phyloP scores from a whole-genome alignment of 1,284 basidiomycete species.

The Moniliella sp. region DNA sequence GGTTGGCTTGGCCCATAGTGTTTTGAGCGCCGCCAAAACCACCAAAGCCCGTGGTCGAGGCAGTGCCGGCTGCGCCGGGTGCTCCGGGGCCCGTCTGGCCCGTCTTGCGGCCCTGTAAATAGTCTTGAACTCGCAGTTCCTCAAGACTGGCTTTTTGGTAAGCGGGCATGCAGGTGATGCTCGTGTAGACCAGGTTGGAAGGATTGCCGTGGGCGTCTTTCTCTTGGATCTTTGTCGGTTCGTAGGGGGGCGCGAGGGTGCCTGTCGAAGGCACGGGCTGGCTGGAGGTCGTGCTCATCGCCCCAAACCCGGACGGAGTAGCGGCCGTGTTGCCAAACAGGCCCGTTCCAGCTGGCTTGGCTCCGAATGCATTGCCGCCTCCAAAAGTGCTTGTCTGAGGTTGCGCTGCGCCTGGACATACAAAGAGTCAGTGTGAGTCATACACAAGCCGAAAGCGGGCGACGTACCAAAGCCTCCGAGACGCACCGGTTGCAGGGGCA shows the following conservation, averaged over 20 bases:
- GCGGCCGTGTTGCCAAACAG: neutral
- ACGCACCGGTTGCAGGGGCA: neutral
- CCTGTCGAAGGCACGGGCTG: constrained; percentile 1
- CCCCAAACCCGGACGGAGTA: neutral
- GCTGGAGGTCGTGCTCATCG: neutral
- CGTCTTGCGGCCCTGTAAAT: constrained; percentile 5
- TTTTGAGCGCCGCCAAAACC: neutral
- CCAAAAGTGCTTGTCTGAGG: neutral
- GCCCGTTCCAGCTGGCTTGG: constrained; percentile 1
- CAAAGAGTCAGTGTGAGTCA: neutral
- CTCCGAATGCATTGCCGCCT: neutral
- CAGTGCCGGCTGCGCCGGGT: neutral
- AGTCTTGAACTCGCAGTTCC: constrained; percentile 7
- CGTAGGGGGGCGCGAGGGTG: constrained; percentile 1
- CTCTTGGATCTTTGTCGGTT: constrained; percentile 1
- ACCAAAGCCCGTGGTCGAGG: neutral
- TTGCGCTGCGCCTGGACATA: neutral
- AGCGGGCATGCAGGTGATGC: constrained; percentile 4
- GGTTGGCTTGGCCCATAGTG: constrained; percentile 8
- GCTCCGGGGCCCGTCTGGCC: constrained; percentile 1
- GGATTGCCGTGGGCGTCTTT: constrained; percentile 2
- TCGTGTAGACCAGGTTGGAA: constrained; percentile 2
- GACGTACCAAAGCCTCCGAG: neutral
- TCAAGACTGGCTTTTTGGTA: constrained; percentile 5
- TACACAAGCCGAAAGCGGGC: too few relatives aligned